These are phyloP conservation scores for Trichoderma asperelloides DNA, from an alignment of 495 filamentous ascomycete genomes.

Conservation along the genomic window DNA sequence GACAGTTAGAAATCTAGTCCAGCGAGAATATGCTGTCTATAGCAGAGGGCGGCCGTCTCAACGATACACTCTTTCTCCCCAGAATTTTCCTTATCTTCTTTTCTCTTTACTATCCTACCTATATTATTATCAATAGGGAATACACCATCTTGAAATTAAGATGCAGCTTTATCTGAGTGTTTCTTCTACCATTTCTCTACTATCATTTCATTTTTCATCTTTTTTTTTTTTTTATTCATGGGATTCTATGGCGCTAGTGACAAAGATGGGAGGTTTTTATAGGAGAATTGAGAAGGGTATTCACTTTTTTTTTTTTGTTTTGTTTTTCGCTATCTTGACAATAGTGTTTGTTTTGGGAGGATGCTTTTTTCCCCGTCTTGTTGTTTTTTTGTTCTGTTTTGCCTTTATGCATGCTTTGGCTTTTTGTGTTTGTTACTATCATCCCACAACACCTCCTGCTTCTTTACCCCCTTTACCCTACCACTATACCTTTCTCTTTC, in stretches of 20 bases:
- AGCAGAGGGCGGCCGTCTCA: not conserved
- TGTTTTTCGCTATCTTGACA: not conserved
- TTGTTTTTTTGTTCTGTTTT: not conserved
- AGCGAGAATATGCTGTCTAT: not conserved
- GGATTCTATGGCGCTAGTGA: slow-evolving; percentile 5
- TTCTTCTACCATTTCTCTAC: not conserved
- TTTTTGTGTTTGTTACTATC: not conserved
- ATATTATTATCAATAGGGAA: not conserved
- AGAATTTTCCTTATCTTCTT: not conserved
- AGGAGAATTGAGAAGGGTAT: not conserved
- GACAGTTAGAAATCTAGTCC: not conserved
- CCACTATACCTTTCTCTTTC: not conserved
- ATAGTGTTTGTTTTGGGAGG: too few relatives aligned
- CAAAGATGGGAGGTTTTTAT: not conserved
- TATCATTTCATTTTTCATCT: not conserved
- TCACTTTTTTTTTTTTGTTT: not conserved
- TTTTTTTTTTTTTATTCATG: not conserved
- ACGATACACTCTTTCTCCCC: not conserved
- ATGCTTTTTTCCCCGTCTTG: not conserved
- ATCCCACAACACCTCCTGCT: not conserved
- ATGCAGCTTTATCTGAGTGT: not conserved
- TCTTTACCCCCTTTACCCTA: not conserved
- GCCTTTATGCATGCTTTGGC: not conserved
- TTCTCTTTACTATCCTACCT: not conserved
- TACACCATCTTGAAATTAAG: not conserved